These are phyloP conservation scores for Colletotrichum tanaceti DNA, from an alignment of 2,329 filamentous ascomycete genomes.

Conservation along the genomic window DNA sequence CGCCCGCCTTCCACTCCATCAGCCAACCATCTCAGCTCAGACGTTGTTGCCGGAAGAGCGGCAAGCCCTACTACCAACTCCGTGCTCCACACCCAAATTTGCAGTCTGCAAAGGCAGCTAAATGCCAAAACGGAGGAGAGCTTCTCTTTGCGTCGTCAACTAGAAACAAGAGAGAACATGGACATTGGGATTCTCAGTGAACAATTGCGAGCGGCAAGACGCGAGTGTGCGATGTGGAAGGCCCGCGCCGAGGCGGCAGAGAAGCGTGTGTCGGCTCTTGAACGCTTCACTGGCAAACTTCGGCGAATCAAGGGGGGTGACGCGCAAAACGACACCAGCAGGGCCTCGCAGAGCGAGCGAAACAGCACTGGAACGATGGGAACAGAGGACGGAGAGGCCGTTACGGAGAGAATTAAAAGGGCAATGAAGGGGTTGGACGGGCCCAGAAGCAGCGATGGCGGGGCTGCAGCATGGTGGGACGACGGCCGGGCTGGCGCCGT, in stretches of 20 bases:
- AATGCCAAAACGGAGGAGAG: conserved; percentile 59
- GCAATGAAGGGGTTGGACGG: conserved; percentile 28
- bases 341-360: background rate
- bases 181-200: conserved; percentile 61
- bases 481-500: background rate
- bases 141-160: conserved; percentile 56
- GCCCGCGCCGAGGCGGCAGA: conserved; percentile 68
- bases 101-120: conserved; percentile 61
- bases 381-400: conserved; percentile 24
- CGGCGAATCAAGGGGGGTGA: conserved; percentile 46
- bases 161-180: conserved; percentile 57
- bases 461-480: conserved; percentile 40
- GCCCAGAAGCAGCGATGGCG: conserved; percentile 30
- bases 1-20: conserved; percentile 51
- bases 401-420: conserved; percentile 18
- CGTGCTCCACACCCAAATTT: conserved; percentile 61
- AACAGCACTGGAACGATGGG: conserved; percentile 10
- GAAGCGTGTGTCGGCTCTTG: conserved; percentile 60
- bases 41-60: conserved; percentile 13
- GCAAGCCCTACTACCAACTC: conserved; percentile 48
- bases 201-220: conserved; percentile 57
- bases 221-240: conserved; percentile 63
- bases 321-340: conserved; percentile 17
- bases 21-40: background rate
- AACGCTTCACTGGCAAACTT: conserved; percentile 55